Evolutionary conservation across 768 basidiomycete species (phyloP).

Genomic region (Podaxis pistillaris): DNA sequence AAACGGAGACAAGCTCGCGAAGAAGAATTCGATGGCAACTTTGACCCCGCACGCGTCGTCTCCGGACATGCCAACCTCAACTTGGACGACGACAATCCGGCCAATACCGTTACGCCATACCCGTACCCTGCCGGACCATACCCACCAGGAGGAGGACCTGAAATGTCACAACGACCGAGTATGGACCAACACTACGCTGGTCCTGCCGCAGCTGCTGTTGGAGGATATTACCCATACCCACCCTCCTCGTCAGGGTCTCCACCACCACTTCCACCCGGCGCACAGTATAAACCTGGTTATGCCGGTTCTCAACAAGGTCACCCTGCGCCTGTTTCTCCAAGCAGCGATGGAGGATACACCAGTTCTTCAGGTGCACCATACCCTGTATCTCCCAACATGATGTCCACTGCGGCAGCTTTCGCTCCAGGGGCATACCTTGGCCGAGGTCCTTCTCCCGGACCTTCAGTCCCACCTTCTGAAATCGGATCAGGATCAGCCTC

Average conservation of each 20-base stretch:
- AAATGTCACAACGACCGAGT: not conserved
- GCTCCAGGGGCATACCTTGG: not conserved
- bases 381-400: not conserved
- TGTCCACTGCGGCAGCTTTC: not conserved
- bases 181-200: not conserved
- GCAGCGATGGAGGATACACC: slow-evolving; percentile 6
- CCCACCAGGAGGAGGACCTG: not conserved
- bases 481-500: slow-evolving; percentile 1
- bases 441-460: slow-evolving; percentile 4
- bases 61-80: not conserved
- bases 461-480: slow-evolving; percentile 10
- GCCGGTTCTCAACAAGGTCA: not conserved
- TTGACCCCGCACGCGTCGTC: slow-evolving; percentile 31
- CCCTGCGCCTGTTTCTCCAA: not conserved
- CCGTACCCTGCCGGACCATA: not conserved
- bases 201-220: not conserved
- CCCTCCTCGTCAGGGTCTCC: not conserved
- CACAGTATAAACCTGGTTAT: not conserved
- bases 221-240: not conserved
- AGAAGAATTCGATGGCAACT: slow-evolving; percentile 38
- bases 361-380: not conserved
- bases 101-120: not conserved
- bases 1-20: slow-evolving; percentile 23
- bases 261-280: not conserved
- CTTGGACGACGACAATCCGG: slow-evolving; percentile 1